Conservation (phyloP, 2,329 filamentous ascomycete species). For the Fusarium compactum region DNA sequence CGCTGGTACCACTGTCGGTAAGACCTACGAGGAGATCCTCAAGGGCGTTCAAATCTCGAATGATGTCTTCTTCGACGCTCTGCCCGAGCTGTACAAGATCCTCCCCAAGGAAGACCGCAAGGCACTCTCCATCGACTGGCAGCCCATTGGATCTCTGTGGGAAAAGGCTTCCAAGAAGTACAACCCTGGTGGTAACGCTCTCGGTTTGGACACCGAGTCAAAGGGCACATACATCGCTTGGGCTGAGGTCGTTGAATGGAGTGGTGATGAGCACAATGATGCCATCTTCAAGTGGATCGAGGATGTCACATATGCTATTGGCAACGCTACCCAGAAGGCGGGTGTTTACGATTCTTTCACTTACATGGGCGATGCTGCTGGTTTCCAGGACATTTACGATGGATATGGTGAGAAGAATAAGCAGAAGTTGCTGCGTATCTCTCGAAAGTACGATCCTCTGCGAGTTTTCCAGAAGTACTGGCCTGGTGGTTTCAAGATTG, state of each 20-base stretch:
- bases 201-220: slow-evolving; percentile 20
- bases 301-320: slow-evolving; percentile 26
- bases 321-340: slow-evolving; percentile 26
- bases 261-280: slow-evolving; percentile 24
- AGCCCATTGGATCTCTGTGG: slow-evolving; percentile 28
- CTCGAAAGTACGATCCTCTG: slow-evolving; percentile 28
- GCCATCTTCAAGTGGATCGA: slow-evolving; percentile 29
- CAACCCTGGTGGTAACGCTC: slow-evolving; percentile 19
- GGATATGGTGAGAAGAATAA: slow-evolving; percentile 27
- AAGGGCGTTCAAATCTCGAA: slow-evolving; percentile 15
- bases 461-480: slow-evolving; percentile 25
- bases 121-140: slow-evolving; percentile 32
- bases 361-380: slow-evolving; percentile 36
- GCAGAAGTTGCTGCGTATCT: slow-evolving; percentile 12
- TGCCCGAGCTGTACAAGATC: slow-evolving; percentile 11
- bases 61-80: slow-evolving; percentile 16
- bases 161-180: slow-evolving; percentile 12
- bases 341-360: slow-evolving; percentile 25
- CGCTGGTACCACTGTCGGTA: slow-evolving; percentile 21
- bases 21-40: slow-evolving; percentile 24
- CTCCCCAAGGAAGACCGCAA: slow-evolving; percentile 22
- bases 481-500: slow-evolving; percentile 31
- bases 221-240: slow-evolving; percentile 35
- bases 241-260: slow-evolving; percentile 39
- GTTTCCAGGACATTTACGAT: slow-evolving; percentile 22